phyloP scores from a whole-genome alignment of 2,329 filamentous ascomycete species.

The Pleoardoris graminearum region DNA sequence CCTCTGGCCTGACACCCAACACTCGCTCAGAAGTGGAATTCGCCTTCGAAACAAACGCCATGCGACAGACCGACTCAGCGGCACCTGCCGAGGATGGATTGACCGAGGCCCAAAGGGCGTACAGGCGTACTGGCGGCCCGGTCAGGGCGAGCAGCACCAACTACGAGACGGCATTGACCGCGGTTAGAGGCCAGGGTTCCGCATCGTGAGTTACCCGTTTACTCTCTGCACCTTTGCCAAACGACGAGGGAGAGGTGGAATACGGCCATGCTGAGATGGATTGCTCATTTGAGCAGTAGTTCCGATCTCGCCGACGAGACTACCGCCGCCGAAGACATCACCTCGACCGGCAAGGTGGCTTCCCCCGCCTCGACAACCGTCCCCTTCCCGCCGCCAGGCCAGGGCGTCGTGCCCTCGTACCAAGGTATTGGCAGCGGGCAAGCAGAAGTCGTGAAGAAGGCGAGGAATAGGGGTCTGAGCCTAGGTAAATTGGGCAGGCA shows the following conservation, averaged over 20 bases:
- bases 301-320: slow-evolving; percentile 23
- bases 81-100: slow-evolving; percentile 25
- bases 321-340: slow-evolving; percentile 12
- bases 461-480: slow-evolving; percentile 34
- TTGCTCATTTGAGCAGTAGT: neutral
- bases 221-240: neutral
- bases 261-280: neutral
- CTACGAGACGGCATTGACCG: slow-evolving; percentile 34
- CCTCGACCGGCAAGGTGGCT: slow-evolving; percentile 14
- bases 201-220: slow-evolving; percentile 21
- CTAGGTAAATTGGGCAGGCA: slow-evolving; percentile 34
- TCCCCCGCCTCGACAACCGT: slow-evolving; percentile 13
- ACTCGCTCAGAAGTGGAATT: slow-evolving; percentile 43
- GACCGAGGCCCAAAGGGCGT: slow-evolving; percentile 35
- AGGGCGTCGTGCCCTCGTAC: slow-evolving; percentile 40
- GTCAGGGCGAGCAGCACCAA: slow-evolving; percentile 35
- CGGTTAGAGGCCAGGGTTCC: slow-evolving; percentile 25
- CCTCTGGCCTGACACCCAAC: slow-evolving; percentile 41
- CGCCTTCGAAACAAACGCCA: slow-evolving; percentile 36
- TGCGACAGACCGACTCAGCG: slow-evolving; percentile 40
- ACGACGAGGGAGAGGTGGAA: neutral
- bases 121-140: slow-evolving; percentile 27
- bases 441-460: slow-evolving; percentile 34
- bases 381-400: slow-evolving; percentile 33
- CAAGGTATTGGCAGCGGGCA: slow-evolving; percentile 30